Base-by-base conservation (phyloP, 2,329 filamentous ascomycete species). In the Dactylonectria estremocensis region DNA sequence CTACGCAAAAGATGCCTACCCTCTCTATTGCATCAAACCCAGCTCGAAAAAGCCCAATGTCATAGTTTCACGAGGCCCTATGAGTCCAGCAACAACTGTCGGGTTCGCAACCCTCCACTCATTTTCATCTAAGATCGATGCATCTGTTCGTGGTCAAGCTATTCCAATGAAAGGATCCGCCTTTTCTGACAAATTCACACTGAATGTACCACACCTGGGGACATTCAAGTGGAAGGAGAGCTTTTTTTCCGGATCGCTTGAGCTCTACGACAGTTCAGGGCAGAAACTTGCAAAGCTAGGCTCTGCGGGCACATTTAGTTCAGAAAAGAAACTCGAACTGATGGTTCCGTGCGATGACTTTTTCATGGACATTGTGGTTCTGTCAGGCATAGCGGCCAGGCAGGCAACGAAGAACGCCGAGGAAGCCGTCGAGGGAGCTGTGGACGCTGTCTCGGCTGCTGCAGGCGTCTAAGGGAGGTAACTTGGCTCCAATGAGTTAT, bases 211-310 rank as follows among this genome's bases (percentile, higher is more conserved):
- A 2, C 54, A 64, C 5, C 66, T 72, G 67, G 76, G 77, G 0
- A 72, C 61, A 8, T 73, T 78, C 22, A 76, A 77, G 46, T 77
- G 77, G 76, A 77, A 77, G 45, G 56, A 60, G 13, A 75, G 67
- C 68, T 49, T 64, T 40, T 22, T 70, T 16, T 74, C 67, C 0
- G 68, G 72, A 2, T 61, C 61, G 0, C 71, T 71, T 0, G 67
- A 72, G 55, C 46, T 77, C 16, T 35, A 69, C 35, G 74, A 76
- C 59, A 22, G 45, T 3, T 28, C 59, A 1, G 74, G 70, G 3
- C 68, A 18, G 2, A 74, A 62, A 37, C 8, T 75, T 13, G 72
- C 74, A 6, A 74, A 72, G 58, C 66, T 72, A n/a, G 69, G 74
- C 5, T 71, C 66, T 6, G 69, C 66, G 1, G 61, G 70, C 1